A percentile compares a stretch with the other conserved stretches of the same genome.
phyloP scores from a whole-genome alignment of 2,329 filamentous ascomycete species.

The Sarocladium kiliense region DNA sequence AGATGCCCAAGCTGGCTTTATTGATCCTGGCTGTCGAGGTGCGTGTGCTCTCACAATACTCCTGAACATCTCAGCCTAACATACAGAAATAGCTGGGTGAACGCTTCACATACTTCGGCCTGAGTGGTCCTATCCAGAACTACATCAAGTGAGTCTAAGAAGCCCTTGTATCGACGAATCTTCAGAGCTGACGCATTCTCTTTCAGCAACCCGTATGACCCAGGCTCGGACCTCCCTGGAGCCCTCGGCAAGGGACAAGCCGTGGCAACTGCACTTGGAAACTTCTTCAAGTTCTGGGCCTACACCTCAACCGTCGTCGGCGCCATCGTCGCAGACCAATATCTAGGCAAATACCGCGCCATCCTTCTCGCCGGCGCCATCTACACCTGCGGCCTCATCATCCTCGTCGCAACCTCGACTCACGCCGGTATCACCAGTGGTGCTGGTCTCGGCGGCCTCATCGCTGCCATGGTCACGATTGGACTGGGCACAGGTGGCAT shows the following conservation, averaged over 20 bases:
- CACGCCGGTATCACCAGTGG: conserved; percentile 29
- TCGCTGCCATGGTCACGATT: conserved; percentile 55
- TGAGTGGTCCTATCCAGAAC: conserved; percentile 25
- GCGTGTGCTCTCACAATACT: neutral
- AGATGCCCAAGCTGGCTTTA: conserved; percentile 20
- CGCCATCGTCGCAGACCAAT: conserved; percentile 52
- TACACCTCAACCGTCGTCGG: conserved; percentile 37
- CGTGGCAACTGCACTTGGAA: conserved; percentile 15
- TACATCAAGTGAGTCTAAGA: conserved; percentile 29
- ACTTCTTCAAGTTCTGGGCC: conserved; percentile 23
- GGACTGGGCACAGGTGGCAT: conserved; percentile 64
- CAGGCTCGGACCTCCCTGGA: conserved; percentile 13
- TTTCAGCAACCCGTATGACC: conserved; percentile 17
- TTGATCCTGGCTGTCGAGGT: conserved; percentile 22
- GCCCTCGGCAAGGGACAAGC: conserved; percentile 17
- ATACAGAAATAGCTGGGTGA: conserved; percentile 19
- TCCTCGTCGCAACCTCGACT: conserved; percentile 47
- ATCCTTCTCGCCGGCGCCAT: conserved; percentile 51
- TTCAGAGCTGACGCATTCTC: neutral
- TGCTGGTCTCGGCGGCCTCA: conserved; percentile 43
- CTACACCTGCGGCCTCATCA: conserved; percentile 52
- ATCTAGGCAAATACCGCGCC: conserved; percentile 58
- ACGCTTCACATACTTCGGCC: conserved; percentile 24
- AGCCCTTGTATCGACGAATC: conserved; percentile 30
- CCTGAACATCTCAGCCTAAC: neutral